Evolutionary conservation across 495 filamentous ascomycete genomes (phyloP).

Genomic region (Penicillium diatomitis): DNA sequence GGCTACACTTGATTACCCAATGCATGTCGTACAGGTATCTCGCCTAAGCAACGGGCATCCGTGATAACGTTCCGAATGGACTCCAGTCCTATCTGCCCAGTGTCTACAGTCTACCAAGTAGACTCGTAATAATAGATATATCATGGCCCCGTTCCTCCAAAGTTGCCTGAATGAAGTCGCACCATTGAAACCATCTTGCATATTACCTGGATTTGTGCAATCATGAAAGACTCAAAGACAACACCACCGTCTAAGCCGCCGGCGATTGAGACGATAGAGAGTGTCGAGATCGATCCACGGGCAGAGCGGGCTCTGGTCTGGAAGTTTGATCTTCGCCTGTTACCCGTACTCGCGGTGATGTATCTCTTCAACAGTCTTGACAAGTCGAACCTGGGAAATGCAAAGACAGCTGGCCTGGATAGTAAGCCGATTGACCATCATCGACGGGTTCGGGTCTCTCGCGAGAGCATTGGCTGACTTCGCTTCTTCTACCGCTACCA

Average conservation of each 20-base stretch:
- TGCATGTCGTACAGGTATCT: not conserved
- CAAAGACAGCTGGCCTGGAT: constrained; percentile 52
- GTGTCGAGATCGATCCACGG: constrained; percentile 10
- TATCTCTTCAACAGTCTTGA: constrained; percentile 59
- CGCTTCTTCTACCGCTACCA: constrained; percentile 5
- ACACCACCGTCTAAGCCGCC: constrained; percentile 2
- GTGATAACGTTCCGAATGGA: too few relatives aligned
- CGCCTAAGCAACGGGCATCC: too few relatives aligned
- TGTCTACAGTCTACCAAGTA: too few relatives aligned
- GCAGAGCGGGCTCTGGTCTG: constrained; percentile 16
- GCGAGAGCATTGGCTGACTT: not conserved
- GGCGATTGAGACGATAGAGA: constrained; percentile 3
- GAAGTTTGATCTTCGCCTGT: constrained; percentile 53
- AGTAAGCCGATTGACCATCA: constrained; percentile 18
- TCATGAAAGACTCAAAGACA: constrained; percentile 4
- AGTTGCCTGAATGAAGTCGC: too few relatives aligned
- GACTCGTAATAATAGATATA: too few relatives aligned
- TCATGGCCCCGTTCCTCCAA: too few relatives aligned
- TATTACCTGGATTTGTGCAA: not conserved
- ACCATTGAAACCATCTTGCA: not conserved
- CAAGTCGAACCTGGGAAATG: constrained; percentile 62
- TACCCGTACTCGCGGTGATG: constrained; percentile 58
- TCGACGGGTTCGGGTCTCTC: too few relatives aligned
- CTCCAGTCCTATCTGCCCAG: too few relatives aligned
- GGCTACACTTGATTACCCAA: not conserved